phyloP scores from a whole-genome alignment of 805 yeast genomes.

The Candida qinlingensis region DNA sequence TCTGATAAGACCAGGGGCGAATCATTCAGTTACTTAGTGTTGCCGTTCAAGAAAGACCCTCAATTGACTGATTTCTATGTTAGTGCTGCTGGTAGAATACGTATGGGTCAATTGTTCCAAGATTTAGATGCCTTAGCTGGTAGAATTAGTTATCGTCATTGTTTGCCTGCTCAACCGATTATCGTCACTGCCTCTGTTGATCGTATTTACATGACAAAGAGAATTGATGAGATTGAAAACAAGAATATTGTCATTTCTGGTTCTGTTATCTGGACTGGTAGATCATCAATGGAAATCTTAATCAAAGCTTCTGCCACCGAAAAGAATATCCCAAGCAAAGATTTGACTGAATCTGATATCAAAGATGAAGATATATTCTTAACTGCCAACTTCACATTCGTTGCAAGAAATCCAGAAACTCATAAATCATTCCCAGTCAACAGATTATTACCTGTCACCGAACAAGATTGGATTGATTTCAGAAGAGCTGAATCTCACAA shows the following conservation, averaged over 20 bases:
- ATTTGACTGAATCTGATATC: conserved; percentile 51
- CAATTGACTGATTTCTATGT: conserved; percentile 84
- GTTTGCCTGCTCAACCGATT: conserved; percentile 93
- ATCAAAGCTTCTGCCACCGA: conserved; percentile 82
- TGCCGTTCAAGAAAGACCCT: conserved; percentile 82
- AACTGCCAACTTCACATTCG: conserved; percentile 91
- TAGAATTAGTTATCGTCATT: conserved; percentile 85
- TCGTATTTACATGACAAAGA: conserved; percentile 79
- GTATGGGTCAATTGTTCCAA: conserved; percentile 91
- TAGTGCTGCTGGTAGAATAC: conserved; percentile 83
- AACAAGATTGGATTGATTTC: conserved; percentile 75
- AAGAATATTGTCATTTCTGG: conserved; percentile 83
- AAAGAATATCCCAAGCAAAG: conserved; percentile 41
- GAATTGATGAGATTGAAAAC: conserved; percentile 70
- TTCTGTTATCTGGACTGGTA: conserved; percentile 91
- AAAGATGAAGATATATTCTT: conserved; percentile 67
- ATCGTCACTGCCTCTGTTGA: conserved; percentile 95
- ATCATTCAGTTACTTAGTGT: conserved; percentile 60
- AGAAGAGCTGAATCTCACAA: conserved; percentile 87
- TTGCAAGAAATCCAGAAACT: conserved; percentile 91
- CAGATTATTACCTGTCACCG: conserved; percentile 67
- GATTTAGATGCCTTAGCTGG: conserved; percentile 94
- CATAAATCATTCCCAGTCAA: conserved; percentile 86
- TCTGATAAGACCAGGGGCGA: conserved; percentile 72
- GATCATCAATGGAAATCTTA: conserved; percentile 91